Evolutionary conservation across 768 basidiomycete genomes (phyloP).

Genomic region (Mycena leptocephala): DNA sequence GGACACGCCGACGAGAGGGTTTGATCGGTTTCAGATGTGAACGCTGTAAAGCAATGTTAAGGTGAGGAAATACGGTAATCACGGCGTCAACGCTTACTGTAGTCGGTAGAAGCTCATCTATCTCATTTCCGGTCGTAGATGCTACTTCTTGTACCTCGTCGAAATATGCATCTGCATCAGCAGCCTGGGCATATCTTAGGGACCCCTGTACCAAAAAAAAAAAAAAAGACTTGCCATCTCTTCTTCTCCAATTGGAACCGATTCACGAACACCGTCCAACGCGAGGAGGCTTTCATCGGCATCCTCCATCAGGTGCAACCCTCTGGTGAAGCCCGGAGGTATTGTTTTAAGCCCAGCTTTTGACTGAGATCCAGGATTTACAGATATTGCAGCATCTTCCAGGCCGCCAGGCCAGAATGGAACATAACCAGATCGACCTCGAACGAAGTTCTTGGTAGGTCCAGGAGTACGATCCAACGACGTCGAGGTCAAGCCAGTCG

Average conservation of each 20-base stretch:
- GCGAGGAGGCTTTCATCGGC: conserved; percentile 62
- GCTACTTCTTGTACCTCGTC: conserved; percentile 31
- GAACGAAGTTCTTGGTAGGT: conserved; percentile 85
- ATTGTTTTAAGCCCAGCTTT: conserved; percentile 72
- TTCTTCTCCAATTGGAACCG: conserved; percentile 25
- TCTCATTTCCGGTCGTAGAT: conserved; percentile 13
- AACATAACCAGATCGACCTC: conserved; percentile 94
- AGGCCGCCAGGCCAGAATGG: conserved; percentile 97
- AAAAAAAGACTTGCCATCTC: conserved; percentile 21
- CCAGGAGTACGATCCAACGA: conserved; percentile 90
- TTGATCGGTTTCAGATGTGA: conserved; percentile 72
- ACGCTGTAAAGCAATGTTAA: conserved; percentile 54
- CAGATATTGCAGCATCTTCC: conserved; percentile 67
- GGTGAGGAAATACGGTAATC: neutral
- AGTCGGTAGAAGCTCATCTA: conserved; percentile 38
- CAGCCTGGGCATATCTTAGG: conserved; percentile 10
- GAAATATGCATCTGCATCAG: conserved; percentile 32
- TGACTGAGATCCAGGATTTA: conserved; percentile 44
- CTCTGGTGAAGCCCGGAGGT: conserved; percentile 89
- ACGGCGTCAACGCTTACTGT: conserved; percentile 67
- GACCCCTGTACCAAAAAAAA: neutral
- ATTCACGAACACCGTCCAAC: conserved; percentile 41
- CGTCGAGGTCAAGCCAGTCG: conserved; percentile 87
- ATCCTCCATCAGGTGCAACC: conserved; percentile 80
- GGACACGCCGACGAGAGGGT: conserved; percentile 56